Evolutionary conservation across 257 asterid genomes (phyloP), one percentile per base, ranked within the genome.

Genomic region (Cinchona pubescens): DNA sequence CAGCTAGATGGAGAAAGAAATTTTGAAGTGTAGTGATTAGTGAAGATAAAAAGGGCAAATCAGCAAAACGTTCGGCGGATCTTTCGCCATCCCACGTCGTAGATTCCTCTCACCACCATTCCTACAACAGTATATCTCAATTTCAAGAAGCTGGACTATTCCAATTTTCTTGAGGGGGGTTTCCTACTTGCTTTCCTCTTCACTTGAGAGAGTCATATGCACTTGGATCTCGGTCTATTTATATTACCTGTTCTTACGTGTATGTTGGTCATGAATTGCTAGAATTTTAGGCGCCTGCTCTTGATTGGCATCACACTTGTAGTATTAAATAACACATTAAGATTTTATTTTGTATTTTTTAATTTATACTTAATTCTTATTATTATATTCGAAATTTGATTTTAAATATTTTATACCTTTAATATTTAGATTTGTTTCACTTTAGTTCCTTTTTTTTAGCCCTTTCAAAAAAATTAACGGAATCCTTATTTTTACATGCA

Each of bases 81-180:
- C 81, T 81, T 65, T 77, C 94, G 96, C 86, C 83, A 85, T 69
- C 83, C 88, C 90, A 92, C 98, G 94, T 89, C 92, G 75, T 42
- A 86, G 91, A 90, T 89, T 89, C 92, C 84, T 63, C 74, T 74
- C 71, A 34, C 75, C 77, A 62, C 30, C 64, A 72, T 74, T 65
- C 75, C 69, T 75, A 63, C n/a, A n/a, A n/a, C n/a, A n/a, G n/a
- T n/a, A n/a, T 55, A 45, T 70, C 60, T 66, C 67, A 75, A 43
- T 27, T 61, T 69, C 69, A 76, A 66, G 74, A 69, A 74, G 40
- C 73, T 34, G 81, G 64, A 72, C 69, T 43, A 7, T 2, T 7
- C n/a, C 48, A 32, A 56, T 42, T 59, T 66, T 45, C 37, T 74
- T 45, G 49, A 75, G n/a, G 75, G 70, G 49, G 14, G 73, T 78